Evolutionary conservation across 768 basidiomycete species (phyloP), one percentile per base, ranked within the genome.

Genomic region (Pisolithus orientalis): DNA sequence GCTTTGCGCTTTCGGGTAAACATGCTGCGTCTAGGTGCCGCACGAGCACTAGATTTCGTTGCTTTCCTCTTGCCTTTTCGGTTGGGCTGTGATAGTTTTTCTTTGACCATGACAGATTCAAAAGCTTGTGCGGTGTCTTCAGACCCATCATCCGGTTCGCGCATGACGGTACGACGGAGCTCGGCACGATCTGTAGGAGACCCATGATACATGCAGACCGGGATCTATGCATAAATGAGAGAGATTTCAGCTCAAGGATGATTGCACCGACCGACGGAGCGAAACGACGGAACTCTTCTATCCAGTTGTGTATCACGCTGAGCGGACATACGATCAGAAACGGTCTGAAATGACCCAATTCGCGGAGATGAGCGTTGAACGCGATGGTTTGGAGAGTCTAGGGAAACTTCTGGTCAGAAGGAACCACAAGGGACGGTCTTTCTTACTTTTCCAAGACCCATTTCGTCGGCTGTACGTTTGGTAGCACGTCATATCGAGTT

Each of bases 321-420:
- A 98, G 80, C 0, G 96, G 96, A 56, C 91, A 93, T 17, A 97
- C 92, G 52, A 99, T 70, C 25, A 99, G 77, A 68, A 94, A 89
- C 0, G 91, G 90, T 14, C 80, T 78, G 53, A 75, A 76, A 44
- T 87, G 81, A 4, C 80, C 75, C 51, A 82, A 72, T 51, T 88
- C 85, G 29, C 91, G 84, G 1, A 99, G 76, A 68, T 94, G 87
- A 0, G 94, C 94, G 53, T 90, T 82, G 66, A 98, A 96, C 0
- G 94, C 83, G 42, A 99, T 99, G 0, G 85, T 90, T 76, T 99
- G 96, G 0, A 98, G 76, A 0, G 96, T 99, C 90, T 96, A 53
- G 53, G 53, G 27, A 38, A 39, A 39, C 17, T 32, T 29, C 31
- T 17, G 21, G 17, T 16, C 46, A 42, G 49, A 7, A 28, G 14